A percentile compares a stretch with the other conserved stretches of the same genome.
These are phyloP conservation scores for Termitomyces sp. DNA, from an alignment of 768 basidiomycete genomes.

Conservation along the genomic window DNA sequence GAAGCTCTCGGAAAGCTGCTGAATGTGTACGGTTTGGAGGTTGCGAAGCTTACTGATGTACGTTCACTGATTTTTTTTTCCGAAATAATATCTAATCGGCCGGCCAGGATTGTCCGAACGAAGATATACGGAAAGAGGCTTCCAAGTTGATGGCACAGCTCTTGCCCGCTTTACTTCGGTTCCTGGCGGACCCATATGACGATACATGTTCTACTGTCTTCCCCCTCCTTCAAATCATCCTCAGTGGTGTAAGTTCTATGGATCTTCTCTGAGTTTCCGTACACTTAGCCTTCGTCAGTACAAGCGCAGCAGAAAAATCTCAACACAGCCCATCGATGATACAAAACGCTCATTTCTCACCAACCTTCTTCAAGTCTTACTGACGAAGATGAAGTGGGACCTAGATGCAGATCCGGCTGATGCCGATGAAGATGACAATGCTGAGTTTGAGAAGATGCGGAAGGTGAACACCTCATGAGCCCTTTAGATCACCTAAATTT, in stretches of 20 bases:
- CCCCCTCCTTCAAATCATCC: constrained; percentile 70
- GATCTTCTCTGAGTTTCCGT: neutral
- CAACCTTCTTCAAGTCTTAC: constrained; percentile 71
- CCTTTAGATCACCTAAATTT: neutral
- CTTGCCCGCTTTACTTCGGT: constrained; percentile 80
- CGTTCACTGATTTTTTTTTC: constrained; percentile 23
- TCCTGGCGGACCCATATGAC: constrained; percentile 87
- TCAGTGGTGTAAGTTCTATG: constrained; percentile 60
- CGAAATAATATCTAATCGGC: neutral
- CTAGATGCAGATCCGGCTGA: constrained; percentile 76
- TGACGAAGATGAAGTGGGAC: constrained; percentile 91
- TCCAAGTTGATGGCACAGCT: constrained; percentile 58
- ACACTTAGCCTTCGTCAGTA: constrained; percentile 46
- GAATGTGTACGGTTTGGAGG: constrained; percentile 77
- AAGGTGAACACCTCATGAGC: constrained; percentile 46
- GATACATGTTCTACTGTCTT: constrained; percentile 87
- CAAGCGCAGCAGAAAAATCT: constrained; percentile 67
- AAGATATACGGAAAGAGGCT: constrained; percentile 63
- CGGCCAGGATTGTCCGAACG: constrained; percentile 54
- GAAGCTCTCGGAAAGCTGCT: constrained; percentile 85
- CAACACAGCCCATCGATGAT: constrained; percentile 59
- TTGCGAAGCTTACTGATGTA: constrained; percentile 83
- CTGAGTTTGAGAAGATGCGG: constrained; percentile 80
- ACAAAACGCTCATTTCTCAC: constrained; percentile 72
- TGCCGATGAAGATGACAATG: constrained; percentile 83